Percentiles rank a stretch among this genome's conserved stretches.
Conservation (phyloP, 1,284 basidiomycete species). For the Xanthoconium separans region DNA sequence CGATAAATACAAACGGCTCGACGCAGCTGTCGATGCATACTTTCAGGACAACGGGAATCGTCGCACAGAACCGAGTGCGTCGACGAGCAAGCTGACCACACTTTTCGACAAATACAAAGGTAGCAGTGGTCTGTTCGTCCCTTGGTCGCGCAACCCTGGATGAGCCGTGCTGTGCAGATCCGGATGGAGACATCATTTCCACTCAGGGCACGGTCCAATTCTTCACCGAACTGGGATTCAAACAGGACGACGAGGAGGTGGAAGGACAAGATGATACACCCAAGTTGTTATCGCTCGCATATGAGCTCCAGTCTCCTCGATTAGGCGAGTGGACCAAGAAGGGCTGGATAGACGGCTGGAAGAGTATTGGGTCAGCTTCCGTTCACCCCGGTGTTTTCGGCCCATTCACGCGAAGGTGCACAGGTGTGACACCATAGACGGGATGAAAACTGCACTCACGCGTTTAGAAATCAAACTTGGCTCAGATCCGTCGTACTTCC, state of each 20-base stretch:
- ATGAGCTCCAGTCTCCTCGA: constrained; percentile 69
- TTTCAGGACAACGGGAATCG: constrained; percentile 48
- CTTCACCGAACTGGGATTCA: constrained; percentile 41
- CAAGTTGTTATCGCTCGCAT: constrained; percentile 68
- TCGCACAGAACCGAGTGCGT: constrained; percentile 32
- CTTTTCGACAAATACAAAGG: constrained; percentile 84
- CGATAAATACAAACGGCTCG: constrained; percentile 69
- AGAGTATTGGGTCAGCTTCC: constrained; percentile 53
- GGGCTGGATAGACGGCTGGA: constrained; percentile 85
- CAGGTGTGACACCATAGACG: constrained; percentile 71
- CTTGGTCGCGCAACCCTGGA: neutral
- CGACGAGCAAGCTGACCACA: constrained; percentile 56
- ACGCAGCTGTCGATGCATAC: constrained; percentile 75
- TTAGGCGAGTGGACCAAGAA: constrained; percentile 77
- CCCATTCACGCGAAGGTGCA: constrained; percentile 5
- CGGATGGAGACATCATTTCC: constrained; percentile 57
- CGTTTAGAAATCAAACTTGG: constrained; percentile 64
- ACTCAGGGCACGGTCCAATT: constrained; percentile 76
- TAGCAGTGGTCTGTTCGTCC: constrained; percentile 27
- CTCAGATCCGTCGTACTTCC: constrained; percentile 75
- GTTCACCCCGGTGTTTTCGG: neutral
- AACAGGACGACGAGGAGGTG: constrained; percentile 48
- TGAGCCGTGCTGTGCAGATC: constrained; percentile 39
- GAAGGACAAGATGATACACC: constrained; percentile 73
- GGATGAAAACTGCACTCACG: constrained; percentile 63